Conservation (phyloP, 148 eudicot genomes). For the Salicornia ramosissima region DNA sequence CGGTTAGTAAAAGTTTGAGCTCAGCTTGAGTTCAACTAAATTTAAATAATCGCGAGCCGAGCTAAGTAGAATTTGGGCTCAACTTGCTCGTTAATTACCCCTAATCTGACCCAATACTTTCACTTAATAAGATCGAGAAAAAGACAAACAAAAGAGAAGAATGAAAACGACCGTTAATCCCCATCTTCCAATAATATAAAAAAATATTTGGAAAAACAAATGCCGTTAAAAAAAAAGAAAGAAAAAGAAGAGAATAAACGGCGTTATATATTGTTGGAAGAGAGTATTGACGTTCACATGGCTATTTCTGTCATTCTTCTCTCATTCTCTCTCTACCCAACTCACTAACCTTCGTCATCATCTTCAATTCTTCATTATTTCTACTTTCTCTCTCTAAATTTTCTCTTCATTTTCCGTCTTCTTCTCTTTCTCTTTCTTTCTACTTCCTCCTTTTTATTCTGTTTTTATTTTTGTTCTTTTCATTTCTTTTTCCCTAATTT, state of each 20-base stretch:
- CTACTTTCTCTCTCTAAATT: neutral
- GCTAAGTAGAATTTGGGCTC: too few relatives aligned
- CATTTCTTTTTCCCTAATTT: neutral
- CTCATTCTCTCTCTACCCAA: conserved; percentile 9
- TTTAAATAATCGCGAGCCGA: too few relatives aligned
- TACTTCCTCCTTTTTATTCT: neutral
- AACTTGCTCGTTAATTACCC: too few relatives aligned
- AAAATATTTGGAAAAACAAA: too few relatives aligned
- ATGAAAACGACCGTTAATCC: neutral
- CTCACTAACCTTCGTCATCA: conserved; percentile 15
- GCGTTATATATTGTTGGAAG: neutral
- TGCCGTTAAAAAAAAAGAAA: neutral
- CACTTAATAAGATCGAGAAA: too few relatives aligned
- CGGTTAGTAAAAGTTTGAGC: too few relatives aligned
- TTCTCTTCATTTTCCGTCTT: conserved; percentile 3
- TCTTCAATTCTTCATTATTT: neutral
- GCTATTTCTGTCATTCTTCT: conserved; percentile 21
- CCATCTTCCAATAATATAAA: too few relatives aligned
- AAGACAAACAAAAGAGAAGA: neutral
- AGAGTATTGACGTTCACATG: conserved; percentile 36
- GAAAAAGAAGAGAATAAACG: neutral
- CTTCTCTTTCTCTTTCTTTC: neutral
- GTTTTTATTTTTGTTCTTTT: neutral
- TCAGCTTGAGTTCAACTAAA: too few relatives aligned
- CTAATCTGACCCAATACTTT: too few relatives aligned